phyloP scores from a whole-genome alignment of 371 early-diverging fungal species.

The Dinochytrium kinnereticum region DNA sequence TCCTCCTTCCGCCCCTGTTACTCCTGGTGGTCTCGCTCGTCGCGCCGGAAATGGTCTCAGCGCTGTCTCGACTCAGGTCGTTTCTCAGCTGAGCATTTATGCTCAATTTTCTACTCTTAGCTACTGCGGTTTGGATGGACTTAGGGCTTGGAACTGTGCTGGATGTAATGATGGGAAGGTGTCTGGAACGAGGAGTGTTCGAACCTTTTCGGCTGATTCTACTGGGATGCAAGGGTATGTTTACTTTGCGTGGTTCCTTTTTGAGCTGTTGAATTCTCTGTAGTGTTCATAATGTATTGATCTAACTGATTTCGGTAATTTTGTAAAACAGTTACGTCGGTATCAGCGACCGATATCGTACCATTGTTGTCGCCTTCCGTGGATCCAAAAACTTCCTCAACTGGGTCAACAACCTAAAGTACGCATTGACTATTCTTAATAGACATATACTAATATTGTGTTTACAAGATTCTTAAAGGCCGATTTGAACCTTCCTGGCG shows the following conservation, averaged over 20 bases:
- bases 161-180: slow-evolving; percentile 1
- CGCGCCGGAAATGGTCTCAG: not conserved
- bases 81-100: not conserved
- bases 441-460: not conserved
- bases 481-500: slow-evolving; percentile 16
- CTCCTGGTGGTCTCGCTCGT: not conserved
- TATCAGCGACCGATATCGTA: not conserved
- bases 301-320: not conserved
- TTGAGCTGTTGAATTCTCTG: not conserved
- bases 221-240: slow-evolving; percentile 14
- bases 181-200: not conserved
- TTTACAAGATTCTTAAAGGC: slow-evolving; percentile 8
- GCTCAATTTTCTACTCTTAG: slow-evolving; percentile 8
- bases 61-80: not conserved
- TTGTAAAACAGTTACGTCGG: slow-evolving; percentile 7
- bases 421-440: not conserved
- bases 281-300: too few relatives aligned
- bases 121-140: not conserved
- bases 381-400: slow-evolving; percentile 23
- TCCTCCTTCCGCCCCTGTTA: not conserved
- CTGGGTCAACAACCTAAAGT: slow-evolving; percentile 20
- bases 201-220: not conserved
- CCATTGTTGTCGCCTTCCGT: slow-evolving; percentile 27
- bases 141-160: not conserved
- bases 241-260: not conserved